These are phyloP conservation scores for Saturnispora kantuleensis DNA, from an alignment of 805 yeast genomes.

Conservation along the genomic window DNA sequence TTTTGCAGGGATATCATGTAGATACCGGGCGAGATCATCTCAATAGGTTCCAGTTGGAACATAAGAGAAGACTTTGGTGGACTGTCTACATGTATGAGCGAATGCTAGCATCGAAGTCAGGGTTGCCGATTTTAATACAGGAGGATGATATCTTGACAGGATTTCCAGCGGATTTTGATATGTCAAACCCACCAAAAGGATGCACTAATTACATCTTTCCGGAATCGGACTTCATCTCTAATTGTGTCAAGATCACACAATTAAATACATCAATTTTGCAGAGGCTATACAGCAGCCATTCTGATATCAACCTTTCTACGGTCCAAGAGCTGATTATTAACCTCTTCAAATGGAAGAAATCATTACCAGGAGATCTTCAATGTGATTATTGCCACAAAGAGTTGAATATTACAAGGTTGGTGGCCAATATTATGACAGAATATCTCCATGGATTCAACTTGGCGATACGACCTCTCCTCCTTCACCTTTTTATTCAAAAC, in stretches of 20 bases:
- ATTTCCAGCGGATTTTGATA: slow-evolving; percentile 62
- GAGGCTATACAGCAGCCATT: slow-evolving; percentile 64
- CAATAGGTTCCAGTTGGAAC: slow-evolving; percentile 45
- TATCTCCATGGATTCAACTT: slow-evolving; percentile 75
- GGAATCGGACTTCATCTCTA: slow-evolving; percentile 65
- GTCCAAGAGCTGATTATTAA: slow-evolving; percentile 61
- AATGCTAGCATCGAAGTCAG: slow-evolving; percentile 76
- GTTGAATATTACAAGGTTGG: slow-evolving; percentile 51
- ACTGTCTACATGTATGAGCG: slow-evolving; percentile 39
- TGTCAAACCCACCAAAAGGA: slow-evolving; percentile 50
- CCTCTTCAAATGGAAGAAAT: slow-evolving; percentile 56
- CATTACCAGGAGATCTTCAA: slow-evolving; percentile 52
- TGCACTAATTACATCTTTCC: slow-evolving; percentile 64
- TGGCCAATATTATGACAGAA: slow-evolving; percentile 71
- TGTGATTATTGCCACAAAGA: slow-evolving; percentile 50
- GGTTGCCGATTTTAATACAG: slow-evolving; percentile 67
- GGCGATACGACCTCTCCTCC: slow-evolving; percentile 67
- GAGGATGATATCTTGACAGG: slow-evolving; percentile 76
- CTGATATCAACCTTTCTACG: slow-evolving; percentile 63
- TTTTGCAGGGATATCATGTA: slow-evolving; percentile 72
- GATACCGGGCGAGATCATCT: slow-evolving; percentile 61
- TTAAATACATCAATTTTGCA: slow-evolving; percentile 67
- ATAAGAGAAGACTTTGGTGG: slow-evolving; percentile 33
- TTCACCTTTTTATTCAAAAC: slow-evolving; percentile 66
- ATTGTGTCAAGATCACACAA: slow-evolving; percentile 70